Evolutionary conservation across 148 eudicot genomes (phyloP), one percentile per base, ranked within the genome.

Genomic region (Diospyros kaki): DNA sequence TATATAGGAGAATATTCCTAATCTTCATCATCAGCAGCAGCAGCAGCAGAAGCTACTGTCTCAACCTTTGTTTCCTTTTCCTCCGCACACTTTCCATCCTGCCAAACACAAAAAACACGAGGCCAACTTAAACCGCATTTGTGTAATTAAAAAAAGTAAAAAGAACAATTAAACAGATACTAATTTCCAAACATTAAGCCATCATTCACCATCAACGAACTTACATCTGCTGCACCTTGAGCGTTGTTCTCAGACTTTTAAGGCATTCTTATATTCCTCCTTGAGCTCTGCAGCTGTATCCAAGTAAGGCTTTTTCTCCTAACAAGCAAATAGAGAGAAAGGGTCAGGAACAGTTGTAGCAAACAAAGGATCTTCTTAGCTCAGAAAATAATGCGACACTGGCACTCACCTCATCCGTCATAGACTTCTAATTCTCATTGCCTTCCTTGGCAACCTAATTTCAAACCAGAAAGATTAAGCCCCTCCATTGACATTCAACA

Each of bases 201-300:
- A 8, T 46, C n/a, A 41, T 45, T 52, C 28, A 53, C 42, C 18
- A 51, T 48, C 44, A 40, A 67, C 18, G 61, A 70, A 72, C 82
- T 73, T 78, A 86, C 89, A 64, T 84, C 83, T 58, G 84, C 83
- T 54, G 45, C 89, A 78, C 78, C 74, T 43, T 82, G 83, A 68
- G 83, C 85, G 42, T 77, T 76, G 59, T 87, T 80, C 50, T 81
- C 75, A 61, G 84, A 78, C 80, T 76, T 78, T 28, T 75, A 85
- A 68, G 7, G 84, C 84, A 85, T 90, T 90, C 67, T 76, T 89
- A 78, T 90, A 84, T 50, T 86, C 92, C 1, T 72, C 92, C 71
- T 94, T 92, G 5, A 89, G 91, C 85, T 86, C 96, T 14, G 91
- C 91, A 62, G 91, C 92, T 67, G 63, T 88, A 14, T 89, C 98